Percentiles rank a stretch among this genome's conserved stretches.
These are phyloP conservation scores for Cymodocea nodosa DNA, from an alignment of 116 monocot species.

Conservation along the genomic window DNA sequence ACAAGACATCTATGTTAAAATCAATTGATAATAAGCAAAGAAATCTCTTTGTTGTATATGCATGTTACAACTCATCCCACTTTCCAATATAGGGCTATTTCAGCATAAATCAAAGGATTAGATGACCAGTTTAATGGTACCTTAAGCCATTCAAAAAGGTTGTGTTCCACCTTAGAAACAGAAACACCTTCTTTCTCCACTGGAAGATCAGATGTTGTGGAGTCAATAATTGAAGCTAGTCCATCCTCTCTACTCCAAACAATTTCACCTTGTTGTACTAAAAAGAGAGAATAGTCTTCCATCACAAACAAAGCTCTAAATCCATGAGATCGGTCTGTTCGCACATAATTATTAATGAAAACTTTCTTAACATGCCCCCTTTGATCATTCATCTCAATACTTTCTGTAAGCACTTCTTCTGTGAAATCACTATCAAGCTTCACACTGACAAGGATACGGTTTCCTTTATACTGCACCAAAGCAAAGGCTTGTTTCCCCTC, in stretches of 20 bases:
- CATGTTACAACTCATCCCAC: no score
- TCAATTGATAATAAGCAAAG: no score
- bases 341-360: constrained; percentile 92
- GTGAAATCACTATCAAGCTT: constrained; percentile 36
- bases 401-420: constrained; percentile 46
- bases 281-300: constrained; percentile 78
- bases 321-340: constrained; percentile 84
- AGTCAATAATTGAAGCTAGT: constrained; percentile 84
- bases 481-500: constrained; percentile 68
- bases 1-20: no score
- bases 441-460: constrained; percentile 36
- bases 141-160: constrained; percentile 93
- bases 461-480: constrained; percentile 35
- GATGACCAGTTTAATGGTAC: constrained; percentile 18
- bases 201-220: constrained; percentile 74
- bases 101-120: no score
- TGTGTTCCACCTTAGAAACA: constrained; percentile 86
- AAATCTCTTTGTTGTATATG: no score
- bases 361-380: constrained; percentile 55
- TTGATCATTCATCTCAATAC: constrained; percentile 35
- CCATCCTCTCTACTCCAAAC: constrained; percentile 98
- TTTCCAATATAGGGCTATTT: no score
- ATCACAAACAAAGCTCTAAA: constrained; percentile 86
- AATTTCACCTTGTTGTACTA: constrained; percentile 87
- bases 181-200: constrained; percentile 88